Evolutionary conservation across 805 yeast species (phyloP), one percentile per base, ranked within the genome.

Genomic region (Pichia eremophila): DNA sequence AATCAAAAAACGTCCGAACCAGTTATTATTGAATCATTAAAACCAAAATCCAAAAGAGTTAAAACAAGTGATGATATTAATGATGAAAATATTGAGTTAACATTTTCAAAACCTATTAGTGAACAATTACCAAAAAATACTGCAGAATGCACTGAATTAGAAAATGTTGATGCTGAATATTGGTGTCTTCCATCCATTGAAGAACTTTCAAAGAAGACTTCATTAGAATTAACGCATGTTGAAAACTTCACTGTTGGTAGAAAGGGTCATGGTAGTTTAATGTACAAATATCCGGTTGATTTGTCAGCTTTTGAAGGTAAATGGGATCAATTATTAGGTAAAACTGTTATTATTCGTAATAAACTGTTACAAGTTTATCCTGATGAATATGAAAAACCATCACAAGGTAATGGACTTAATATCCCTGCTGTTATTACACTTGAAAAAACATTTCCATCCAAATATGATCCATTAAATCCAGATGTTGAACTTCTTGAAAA

Each of bases 381-480:
- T n/a, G 74, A 75, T 32, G 73, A 64, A n/a, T 46, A 57, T 2
- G 55, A 51, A 1, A 78, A 81, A 46, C 89, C 89, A 2, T 70
- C 79, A 0, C 60, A 75, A 39, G 93, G 93, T 0, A 64, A 70
- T 47, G 93, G 90, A 1, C 58, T 85, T 45, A 85, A 85, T 58
- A 85, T 83, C 18, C 90, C 90, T 7, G 88, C 93, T 0, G 80
- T 81, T 0, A 76, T 85, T 7, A 78, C 86, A 0, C 55, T 85
- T 39, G 87, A 83, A 57, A 74, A 74, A 39, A 70, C 81, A 27
- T 77, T 68, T 51, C 88, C 90, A 4, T 56, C 64, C 10, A 62
- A 59, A 43, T 51, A 54, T 35, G 61, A 64, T 29, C 62, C 70
- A 4, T 51, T 65, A 27, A 71, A 70, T 27, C 61, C 66, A 11